phyloP scores from a whole-genome alignment of 345 rosid genomes.

The Nasturtium officinale region DNA sequence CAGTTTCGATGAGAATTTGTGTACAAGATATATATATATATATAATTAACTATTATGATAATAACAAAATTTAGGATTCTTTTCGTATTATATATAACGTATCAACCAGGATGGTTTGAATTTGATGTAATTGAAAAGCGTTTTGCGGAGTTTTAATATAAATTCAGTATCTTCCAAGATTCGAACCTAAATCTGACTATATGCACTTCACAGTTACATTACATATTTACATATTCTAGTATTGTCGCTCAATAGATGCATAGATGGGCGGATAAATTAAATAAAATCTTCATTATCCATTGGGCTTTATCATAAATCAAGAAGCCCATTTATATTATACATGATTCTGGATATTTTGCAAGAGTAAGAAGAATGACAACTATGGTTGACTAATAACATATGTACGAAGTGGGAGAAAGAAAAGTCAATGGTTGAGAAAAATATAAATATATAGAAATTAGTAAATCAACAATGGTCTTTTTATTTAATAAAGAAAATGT shows the following conservation, averaged over 20 bases:
- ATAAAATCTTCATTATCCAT: not conserved
- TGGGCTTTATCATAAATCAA: slow-evolving; percentile 1
- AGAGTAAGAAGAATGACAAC: not conserved
- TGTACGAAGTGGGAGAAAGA: not conserved
- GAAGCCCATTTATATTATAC: not conserved
- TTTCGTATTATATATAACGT: not conserved
- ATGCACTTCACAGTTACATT: not conserved
- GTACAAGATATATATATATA: not conserved
- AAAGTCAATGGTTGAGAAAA: not conserved
- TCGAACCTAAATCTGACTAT: not conserved
- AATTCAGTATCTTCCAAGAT: not conserved
- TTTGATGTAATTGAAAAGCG: not conserved
- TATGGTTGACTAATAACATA: not conserved
- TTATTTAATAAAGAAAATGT: not conserved
- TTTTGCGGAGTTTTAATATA: not conserved
- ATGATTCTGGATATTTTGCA: not conserved
- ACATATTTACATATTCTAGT: not conserved
- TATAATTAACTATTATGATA: not conserved
- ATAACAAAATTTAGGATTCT: not conserved
- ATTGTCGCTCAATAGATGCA: not conserved
- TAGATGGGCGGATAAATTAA: not conserved
- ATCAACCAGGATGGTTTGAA: not conserved
- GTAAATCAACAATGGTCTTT: not conserved
- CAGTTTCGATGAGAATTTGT: not conserved
- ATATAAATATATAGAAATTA: not conserved